Conservation (phyloP, 805 yeast genomes). For the Kockiozyma suomiensis region DNA sequence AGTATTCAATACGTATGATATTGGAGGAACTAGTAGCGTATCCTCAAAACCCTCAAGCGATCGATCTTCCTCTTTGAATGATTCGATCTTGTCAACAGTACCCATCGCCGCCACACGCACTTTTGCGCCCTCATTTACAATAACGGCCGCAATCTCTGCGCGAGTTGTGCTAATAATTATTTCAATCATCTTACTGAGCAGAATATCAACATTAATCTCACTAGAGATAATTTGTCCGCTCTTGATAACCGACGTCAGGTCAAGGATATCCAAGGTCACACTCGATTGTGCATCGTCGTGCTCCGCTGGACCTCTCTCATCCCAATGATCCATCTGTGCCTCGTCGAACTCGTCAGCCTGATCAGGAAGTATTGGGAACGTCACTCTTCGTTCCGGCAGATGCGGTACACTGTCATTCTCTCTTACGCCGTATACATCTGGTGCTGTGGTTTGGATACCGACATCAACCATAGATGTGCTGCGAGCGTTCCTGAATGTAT, state of each 20-base stretch:
- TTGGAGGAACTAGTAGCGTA: slow-evolving; percentile 13
- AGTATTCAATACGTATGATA: slow-evolving; percentile 26
- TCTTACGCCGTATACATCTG: neutral
- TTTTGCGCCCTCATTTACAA: slow-evolving; percentile 25
- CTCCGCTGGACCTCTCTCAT: neutral
- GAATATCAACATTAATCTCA: slow-evolving; percentile 33
- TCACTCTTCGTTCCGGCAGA: neutral
- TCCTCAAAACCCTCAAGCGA: slow-evolving; percentile 17
- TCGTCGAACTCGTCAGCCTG: neutral
- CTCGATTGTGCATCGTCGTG: neutral
- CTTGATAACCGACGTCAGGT: slow-evolving; percentile 34
- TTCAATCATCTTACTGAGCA: slow-evolving; percentile 32
- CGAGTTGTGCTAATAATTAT: slow-evolving; percentile 34
- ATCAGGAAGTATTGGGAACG: neutral
- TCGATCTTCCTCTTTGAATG: slow-evolving; percentile 9
- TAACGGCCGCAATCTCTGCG: slow-evolving; percentile 31
- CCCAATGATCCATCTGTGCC: neutral
- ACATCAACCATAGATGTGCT: neutral
- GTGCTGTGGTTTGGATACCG: slow-evolving; percentile 27
- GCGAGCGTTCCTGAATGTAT: neutral
- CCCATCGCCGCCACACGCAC: slow-evolving; percentile 33
- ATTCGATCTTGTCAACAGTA: slow-evolving; percentile 19
- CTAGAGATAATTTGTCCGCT: slow-evolving; percentile 35
- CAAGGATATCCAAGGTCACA: slow-evolving; percentile 33
- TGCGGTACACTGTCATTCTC: neutral